Evolutionary conservation across 257 asterid species (phyloP).

Genomic region (Solanum acaule): DNA sequence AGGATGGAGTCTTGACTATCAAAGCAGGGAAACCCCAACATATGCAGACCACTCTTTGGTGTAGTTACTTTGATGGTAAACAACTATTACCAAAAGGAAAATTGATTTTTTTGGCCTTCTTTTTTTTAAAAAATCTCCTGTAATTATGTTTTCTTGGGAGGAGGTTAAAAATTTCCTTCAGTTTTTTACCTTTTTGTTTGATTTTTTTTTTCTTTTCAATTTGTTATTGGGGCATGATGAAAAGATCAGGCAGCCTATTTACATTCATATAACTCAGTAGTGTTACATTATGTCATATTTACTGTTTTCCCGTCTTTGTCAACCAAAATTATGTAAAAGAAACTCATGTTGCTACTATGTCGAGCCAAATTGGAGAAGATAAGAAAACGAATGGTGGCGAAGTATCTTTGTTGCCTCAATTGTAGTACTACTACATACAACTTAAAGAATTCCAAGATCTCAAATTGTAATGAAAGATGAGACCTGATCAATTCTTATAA

Average conservation of each 20-base stretch:
- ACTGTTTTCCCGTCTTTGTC: neutral
- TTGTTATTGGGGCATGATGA: neutral
- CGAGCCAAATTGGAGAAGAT: neutral
- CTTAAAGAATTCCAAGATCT: neutral
- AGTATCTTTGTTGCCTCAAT: neutral
- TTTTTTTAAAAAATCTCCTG: neutral
- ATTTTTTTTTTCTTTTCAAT: neutral
- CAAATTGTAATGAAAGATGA: neutral
- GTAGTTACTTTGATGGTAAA: constrained; percentile 25
- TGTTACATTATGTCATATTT: neutral
- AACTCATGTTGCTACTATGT: neutral
- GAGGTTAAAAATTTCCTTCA: neutral
- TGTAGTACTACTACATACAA: neutral
- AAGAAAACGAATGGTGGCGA: neutral
- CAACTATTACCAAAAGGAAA: constrained; percentile 11
- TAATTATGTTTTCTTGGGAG: neutral
- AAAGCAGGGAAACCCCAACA: constrained; percentile 43
- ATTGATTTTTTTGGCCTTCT: neutral
- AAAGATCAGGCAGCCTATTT: neutral
- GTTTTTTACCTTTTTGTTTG: neutral
- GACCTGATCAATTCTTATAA: neutral
- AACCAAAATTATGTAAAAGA: neutral
- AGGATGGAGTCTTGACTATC: constrained; percentile 47
- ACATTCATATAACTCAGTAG: neutral
- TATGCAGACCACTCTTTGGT: constrained; percentile 33